A percentile compares a stretch with the other conserved stretches of the same genome.
Conservation (phyloP, 441 rosid species). For the Croton setiger region DNA sequence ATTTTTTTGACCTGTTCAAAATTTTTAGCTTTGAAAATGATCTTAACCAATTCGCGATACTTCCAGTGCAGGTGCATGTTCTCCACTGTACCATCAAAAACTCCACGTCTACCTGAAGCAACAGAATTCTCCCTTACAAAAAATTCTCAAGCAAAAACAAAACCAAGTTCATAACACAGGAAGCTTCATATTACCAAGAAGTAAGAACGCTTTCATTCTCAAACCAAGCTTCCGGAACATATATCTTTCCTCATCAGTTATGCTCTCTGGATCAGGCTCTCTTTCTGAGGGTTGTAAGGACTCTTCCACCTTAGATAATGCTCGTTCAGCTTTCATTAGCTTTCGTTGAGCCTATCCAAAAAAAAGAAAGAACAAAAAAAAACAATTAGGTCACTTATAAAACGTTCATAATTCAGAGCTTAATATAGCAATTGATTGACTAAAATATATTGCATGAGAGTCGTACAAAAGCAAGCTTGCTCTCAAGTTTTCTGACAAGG, state of each 20-base stretch:
- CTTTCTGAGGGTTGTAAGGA: conserved; percentile 60
- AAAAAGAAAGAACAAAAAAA: too few species aligned
- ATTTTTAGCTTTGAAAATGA: conserved; percentile 65
- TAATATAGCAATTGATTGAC: not conserved
- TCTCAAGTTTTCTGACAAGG: conserved; percentile 69
- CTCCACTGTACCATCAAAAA: conserved; percentile 94
- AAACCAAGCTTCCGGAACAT: conserved; percentile 97
- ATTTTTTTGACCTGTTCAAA: conserved; percentile 78
- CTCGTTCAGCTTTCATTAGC: conserved; percentile 70
- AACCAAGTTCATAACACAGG: conserved; percentile 1
- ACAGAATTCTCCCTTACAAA: conserved; percentile 24
- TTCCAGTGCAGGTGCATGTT: conserved; percentile 99
- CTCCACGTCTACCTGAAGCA: conserved; percentile 86
- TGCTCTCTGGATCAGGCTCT: conserved; percentile 73
- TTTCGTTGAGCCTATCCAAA: conserved; percentile 62
- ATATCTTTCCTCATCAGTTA: conserved; percentile 92
- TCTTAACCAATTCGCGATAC: conserved; percentile 84
- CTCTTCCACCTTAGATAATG: conserved; percentile 73
- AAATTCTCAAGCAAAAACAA: conserved; percentile 15
- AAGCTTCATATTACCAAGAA: conserved; percentile 57
- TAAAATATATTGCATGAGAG: conserved; percentile 13
- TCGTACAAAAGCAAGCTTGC: conserved; percentile 72
- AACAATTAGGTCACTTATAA: conserved; percentile 3
- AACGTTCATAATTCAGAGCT: not conserved
- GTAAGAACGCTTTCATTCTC: conserved; percentile 93